phyloP scores from a whole-genome alignment of 495 filamentous ascomycete genomes.

The Pseudevernia furfuracea region DNA sequence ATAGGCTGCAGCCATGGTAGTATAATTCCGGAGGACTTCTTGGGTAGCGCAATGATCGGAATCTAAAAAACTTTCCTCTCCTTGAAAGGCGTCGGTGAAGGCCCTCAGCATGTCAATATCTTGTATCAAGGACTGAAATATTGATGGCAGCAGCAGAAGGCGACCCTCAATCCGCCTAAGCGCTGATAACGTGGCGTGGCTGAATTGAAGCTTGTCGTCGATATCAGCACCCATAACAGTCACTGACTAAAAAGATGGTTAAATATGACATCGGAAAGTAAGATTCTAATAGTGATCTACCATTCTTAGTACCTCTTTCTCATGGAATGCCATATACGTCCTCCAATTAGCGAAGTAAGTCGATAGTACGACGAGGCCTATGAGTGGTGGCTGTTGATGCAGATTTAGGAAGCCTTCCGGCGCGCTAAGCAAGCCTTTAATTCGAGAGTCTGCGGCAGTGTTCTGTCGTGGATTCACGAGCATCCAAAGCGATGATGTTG shows the following conservation, averaged over 20 bases:
- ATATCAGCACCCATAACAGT: slow-evolving; percentile 7
- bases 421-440: not conserved
- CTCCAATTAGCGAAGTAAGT: slow-evolving; percentile 37
- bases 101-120: not conserved
- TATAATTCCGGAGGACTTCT: slow-evolving; percentile 4
- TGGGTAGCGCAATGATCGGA: not conserved
- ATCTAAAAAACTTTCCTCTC: no score
- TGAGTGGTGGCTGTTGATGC: slow-evolving; percentile 5
- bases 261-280: not conserved
- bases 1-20: not conserved
- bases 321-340: slow-evolving; percentile 32
- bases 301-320: slow-evolving; percentile 32
- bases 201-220: slow-evolving; percentile 9
- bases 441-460: slow-evolving; percentile 25
- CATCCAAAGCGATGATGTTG: slow-evolving; percentile 30
- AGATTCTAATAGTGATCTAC: slow-evolving; percentile 8
- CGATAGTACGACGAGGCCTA: slow-evolving; percentile 29
- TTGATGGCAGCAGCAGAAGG: slow-evolving; percentile 6
- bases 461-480: slow-evolving; percentile 35
- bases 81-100: not conserved
- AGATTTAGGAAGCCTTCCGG: not conserved
- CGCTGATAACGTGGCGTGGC: slow-evolving; percentile 2
- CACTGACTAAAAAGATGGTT: slow-evolving; percentile 6
- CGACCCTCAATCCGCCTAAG: slow-evolving; percentile 8
- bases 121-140: slow-evolving; percentile 11